phyloP scores from a whole-genome alignment of 169 alveolate genomes.

The Plasmodium coatneyi region DNA sequence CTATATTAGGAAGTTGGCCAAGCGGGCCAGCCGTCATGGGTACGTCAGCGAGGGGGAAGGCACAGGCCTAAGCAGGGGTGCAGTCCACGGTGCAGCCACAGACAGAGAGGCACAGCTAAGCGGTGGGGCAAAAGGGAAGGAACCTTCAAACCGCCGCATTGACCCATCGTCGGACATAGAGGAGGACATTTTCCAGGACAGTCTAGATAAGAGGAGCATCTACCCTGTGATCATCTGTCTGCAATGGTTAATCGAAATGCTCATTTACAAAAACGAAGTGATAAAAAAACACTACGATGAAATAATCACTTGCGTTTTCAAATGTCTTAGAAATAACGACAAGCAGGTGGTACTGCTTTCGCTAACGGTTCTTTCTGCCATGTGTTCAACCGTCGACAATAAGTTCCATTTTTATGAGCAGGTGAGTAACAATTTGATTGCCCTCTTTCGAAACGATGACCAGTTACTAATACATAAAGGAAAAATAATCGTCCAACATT shows the following conservation, averaged over 20 bases:
- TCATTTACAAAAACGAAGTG: conserved; percentile 50
- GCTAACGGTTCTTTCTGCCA: conserved; percentile 69
- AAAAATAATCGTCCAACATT: conserved; percentile 40
- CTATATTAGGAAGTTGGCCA: conserved; percentile 19
- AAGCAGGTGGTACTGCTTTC: conserved; percentile 45
- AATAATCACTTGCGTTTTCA: conserved; percentile 46
- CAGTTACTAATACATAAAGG: conserved; percentile 53
- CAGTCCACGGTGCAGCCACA: not conserved
- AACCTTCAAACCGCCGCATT: not conserved
- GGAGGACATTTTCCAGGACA: conserved; percentile 39
- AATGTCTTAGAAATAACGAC: conserved; percentile 48
- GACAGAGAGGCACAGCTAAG: not conserved
- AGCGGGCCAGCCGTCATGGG: not conserved
- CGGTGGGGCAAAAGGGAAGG: not conserved
- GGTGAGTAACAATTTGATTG: conserved; percentile 27
- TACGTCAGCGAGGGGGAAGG: not conserved
- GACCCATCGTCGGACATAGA: not conserved
- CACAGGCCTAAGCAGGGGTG: not conserved
- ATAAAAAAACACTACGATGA: conserved; percentile 29
- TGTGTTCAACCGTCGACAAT: conserved; percentile 66
- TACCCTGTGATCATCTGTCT: conserved; percentile 66
- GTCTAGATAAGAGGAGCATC: conserved; percentile 40
- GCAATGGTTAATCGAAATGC: conserved; percentile 62
- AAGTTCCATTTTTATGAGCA: conserved; percentile 59
- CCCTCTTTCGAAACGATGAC: conserved; percentile 46